Evolutionary conservation across 129 eudicot species (phyloP).

Genomic region (Arctium lappa): DNA sequence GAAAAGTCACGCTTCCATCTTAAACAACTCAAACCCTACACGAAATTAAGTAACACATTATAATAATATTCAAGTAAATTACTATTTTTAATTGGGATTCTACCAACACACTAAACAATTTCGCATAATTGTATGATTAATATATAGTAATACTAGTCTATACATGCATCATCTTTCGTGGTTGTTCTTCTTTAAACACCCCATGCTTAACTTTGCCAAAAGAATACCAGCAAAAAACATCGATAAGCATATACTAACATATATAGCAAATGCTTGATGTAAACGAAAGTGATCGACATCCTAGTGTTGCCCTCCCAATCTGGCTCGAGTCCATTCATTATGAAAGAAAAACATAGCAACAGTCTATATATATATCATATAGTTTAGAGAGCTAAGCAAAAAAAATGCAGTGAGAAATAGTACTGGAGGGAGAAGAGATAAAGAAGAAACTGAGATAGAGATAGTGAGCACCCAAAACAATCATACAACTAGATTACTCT

Average conservation of each 20-base stretch:
- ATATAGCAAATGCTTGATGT: no score
- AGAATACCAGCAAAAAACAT: background rate
- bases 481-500: no score
- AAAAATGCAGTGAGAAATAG: no score
- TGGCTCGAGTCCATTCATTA: no score
- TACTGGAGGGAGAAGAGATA: no score
- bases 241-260: no score
- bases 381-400: no score
- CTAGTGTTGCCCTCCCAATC: no score
- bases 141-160: background rate
- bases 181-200: background rate
- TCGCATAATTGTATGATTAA: background rate
- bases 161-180: background rate
- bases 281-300: no score
- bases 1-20: constrained; percentile 6
- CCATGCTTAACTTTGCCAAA: background rate
- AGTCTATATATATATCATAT: no score
- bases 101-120: background rate
- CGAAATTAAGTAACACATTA: background rate
- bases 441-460: background rate
- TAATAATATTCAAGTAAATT: background rate
- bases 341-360: no score
- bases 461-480: no score
- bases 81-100: background rate
- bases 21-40: background rate